Evolutionary conservation across 2,329 filamentous ascomycete genomes (phyloP).

Genomic region (Pseudocercospora fijiensis): DNA sequence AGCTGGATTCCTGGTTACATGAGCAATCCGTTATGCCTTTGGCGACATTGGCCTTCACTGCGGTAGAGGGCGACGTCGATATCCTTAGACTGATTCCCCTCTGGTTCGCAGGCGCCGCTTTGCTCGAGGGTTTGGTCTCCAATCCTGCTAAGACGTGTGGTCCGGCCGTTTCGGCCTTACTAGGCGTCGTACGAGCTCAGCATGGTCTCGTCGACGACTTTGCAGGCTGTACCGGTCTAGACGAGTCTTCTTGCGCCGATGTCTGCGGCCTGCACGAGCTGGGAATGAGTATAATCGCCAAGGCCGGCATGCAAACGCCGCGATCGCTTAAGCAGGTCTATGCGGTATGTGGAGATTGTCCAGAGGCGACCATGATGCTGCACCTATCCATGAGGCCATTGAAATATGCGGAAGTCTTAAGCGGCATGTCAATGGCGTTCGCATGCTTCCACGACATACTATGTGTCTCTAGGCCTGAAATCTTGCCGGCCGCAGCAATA

Average conservation of each 20-base stretch:
- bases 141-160: neutral
- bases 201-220: neutral
- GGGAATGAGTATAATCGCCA: neutral
- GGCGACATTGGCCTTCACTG: neutral
- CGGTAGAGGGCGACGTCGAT: neutral
- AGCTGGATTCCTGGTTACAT: neutral
- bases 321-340: neutral
- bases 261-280: neutral
- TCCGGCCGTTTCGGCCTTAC: neutral
- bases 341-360: neutral
- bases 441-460: neutral
- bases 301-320: neutral
- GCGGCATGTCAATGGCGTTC: neutral
- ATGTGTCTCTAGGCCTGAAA: neutral
- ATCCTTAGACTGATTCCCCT: neutral
- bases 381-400: neutral
- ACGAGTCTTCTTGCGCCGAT: too few relatives aligned
- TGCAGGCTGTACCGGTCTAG: neutral
- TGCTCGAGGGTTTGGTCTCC: neutral
- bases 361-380: neutral
- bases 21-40: neutral
- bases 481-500: neutral
- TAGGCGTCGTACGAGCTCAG: neutral
- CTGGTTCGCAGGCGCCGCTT: neutral
- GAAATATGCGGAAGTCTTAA: neutral